Evolutionary conservation across 768 basidiomycete species (phyloP).

Genomic region (Vararia minispora): DNA sequence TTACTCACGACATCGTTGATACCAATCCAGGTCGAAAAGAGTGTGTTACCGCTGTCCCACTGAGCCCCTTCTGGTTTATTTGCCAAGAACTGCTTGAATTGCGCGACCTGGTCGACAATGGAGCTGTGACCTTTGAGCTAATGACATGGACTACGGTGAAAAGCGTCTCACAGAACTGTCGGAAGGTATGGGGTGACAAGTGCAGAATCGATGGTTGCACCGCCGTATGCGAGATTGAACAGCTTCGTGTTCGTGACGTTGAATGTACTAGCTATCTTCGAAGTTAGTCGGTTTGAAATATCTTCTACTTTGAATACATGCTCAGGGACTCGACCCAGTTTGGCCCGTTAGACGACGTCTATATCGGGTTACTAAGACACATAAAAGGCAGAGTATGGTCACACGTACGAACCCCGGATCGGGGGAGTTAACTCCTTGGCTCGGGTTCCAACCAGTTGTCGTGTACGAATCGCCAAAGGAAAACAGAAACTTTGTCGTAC

Average conservation of each 20-base stretch:
- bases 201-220: constrained; percentile 26
- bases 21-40: constrained; percentile 27
- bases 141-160: neutral
- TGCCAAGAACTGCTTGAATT: constrained; percentile 23
- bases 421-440: constrained; percentile 40
- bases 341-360: constrained; percentile 52
- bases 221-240: constrained; percentile 26
- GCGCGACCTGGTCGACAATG: constrained; percentile 25
- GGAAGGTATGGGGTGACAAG: constrained; percentile 26
- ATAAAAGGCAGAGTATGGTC: neutral
- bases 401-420: constrained; percentile 37
- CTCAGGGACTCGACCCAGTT: constrained; percentile 51
- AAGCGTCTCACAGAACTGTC: constrained; percentile 22
- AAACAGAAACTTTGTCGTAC: constrained; percentile 40
- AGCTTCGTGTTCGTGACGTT: constrained; percentile 46
- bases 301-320: constrained; percentile 15
- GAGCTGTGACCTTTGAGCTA: constrained; percentile 14
- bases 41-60: constrained; percentile 23
- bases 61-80: constrained; percentile 21
- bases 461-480: constrained; percentile 59
- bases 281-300: constrained; percentile 4
- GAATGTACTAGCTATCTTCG: constrained; percentile 34
- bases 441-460: constrained; percentile 46
- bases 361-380: neutral
- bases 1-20: constrained; percentile 25